phyloP scores from a whole-genome alignment of 805 yeast genomes.

The Lipomyces sp. region DNA sequence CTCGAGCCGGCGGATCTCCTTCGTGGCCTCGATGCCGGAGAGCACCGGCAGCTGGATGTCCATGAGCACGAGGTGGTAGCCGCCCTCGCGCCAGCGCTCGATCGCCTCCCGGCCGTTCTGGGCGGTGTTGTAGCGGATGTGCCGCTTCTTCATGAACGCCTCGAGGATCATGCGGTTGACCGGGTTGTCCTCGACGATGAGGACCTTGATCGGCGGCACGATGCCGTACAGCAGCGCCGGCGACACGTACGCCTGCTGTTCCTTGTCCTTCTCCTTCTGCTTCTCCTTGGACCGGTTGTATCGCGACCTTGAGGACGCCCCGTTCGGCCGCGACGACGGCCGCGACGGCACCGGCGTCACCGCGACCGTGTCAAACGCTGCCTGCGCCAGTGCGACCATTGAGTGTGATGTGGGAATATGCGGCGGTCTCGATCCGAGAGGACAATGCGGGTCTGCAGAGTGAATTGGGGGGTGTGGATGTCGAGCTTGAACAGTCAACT shows the following conservation, averaged over 20 bases:
- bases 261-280: slow-evolving; percentile 4
- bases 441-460: no score
- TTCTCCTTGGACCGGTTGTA: neutral
- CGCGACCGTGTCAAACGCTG: no score
- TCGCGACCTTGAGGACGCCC: neutral
- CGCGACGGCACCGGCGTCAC: slow-evolving; percentile 1
- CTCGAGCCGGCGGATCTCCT: slow-evolving; percentile 83
- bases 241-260: neutral
- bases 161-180: slow-evolving; percentile 91
- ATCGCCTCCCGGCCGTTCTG: slow-evolving; percentile 93
- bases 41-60: slow-evolving; percentile 95
- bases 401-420: no score
- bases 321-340: neutral
- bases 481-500: no score
- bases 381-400: no score
- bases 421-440: no score
- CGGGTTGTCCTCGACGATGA: slow-evolving; percentile 94
- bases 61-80: slow-evolving; percentile 91
- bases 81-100: slow-evolving; percentile 91
- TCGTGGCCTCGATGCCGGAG: slow-evolving; percentile 93
- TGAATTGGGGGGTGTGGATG: no score
- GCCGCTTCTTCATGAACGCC: slow-evolving; percentile 78
- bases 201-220: slow-evolving; percentile 81
- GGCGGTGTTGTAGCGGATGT: slow-evolving; percentile 80
- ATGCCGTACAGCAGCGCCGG: slow-evolving; percentile 47